Evolutionary conservation across 2,329 filamentous ascomycete species (phyloP), one percentile per base, ranked within the genome.

Genomic region (Colletotrichum neosansevieriae): DNA sequence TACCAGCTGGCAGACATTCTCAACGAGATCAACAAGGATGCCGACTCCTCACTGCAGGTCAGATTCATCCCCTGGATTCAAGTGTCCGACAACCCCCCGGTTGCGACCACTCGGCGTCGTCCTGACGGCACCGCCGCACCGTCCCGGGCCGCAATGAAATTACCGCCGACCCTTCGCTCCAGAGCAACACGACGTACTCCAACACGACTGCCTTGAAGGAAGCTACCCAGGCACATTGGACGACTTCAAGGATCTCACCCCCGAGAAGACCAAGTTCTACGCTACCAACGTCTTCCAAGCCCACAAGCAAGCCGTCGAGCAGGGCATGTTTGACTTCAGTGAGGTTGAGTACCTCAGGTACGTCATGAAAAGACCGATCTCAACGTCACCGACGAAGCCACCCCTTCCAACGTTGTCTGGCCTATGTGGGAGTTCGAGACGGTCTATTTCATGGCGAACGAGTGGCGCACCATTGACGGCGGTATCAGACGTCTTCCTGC

Each of bases 51-150:
- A 6, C 73, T 81, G 12, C 73, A 76, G 11, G 76, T 83, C 58
- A 76, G 81, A 47, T 83, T 83, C 58, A 81, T 82, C 29, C 77
- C 78, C 0, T 83, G 79, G 76, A 74, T 82, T 7, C 79, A 83
- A 67, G 75, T 71, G 9, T 75, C 72, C 21, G 76, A 78, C 12
- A 81, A 81, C 54, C 74, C 76, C 11, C 67, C 77, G 3, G 72
- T 76, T 32, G 61, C 63, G 12, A 71, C 71, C 29, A 70, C 59
- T 24, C 63, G 71, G 53, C 67, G 76, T 1, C 76, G 75, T 1
- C 73, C 75, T 2, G 76, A 77, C 29, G 76, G 75, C 4, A 72
- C 74, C 3, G 71, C 73, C 38, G 75, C 4, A 72, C 74, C 3
- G 71, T 73, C 38, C 73, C 75, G 12, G 47, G 73, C 3, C 71